A percentile compares a stretch with the other conserved stretches of the same genome.
Conservation (phyloP, 2,329 filamentous ascomycete species). For the Fusarium bactridioides region DNA sequence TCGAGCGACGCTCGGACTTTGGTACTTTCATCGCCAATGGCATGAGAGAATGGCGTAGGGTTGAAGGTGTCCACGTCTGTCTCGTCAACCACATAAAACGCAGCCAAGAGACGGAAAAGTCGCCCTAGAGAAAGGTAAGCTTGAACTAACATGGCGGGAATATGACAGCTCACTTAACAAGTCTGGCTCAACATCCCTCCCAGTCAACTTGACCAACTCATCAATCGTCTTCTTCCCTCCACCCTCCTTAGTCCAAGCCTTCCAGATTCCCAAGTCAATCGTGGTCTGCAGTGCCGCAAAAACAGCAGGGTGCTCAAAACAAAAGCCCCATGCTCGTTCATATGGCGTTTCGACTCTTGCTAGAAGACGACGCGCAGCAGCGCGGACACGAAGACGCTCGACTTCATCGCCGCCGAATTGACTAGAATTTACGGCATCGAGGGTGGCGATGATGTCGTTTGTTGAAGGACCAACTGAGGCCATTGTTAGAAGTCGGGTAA, state of each 20-base stretch:
- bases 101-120: constrained; percentile 22
- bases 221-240: constrained; percentile 22
- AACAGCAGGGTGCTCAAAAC: constrained; percentile 28
- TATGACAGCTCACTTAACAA: constrained; percentile 2
- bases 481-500: neutral
- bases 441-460: neutral
- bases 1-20: constrained; percentile 28
- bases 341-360: constrained; percentile 22
- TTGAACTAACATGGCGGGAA: rapidly evolving
- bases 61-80: constrained; percentile 23
- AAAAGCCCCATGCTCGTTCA: constrained; percentile 29
- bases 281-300: constrained; percentile 23
- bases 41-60: constrained; percentile 17
- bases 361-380: constrained; percentile 7
- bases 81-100: constrained; percentile 29
- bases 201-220: constrained; percentile 9
- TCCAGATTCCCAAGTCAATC: constrained; percentile 25
- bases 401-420: constrained; percentile 18
- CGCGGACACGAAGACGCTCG: constrained; percentile 29
- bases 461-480: neutral
- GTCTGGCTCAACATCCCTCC: constrained; percentile 9
- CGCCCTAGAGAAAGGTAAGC: constrained; percentile 1
- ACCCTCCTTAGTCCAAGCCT: constrained; percentile 4
- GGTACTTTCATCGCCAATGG: constrained; percentile 30
- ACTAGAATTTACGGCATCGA: constrained; percentile 1